Evolutionary conservation across 305 asterid species (phyloP).

Genomic region (Fraxinus floribunda): DNA sequence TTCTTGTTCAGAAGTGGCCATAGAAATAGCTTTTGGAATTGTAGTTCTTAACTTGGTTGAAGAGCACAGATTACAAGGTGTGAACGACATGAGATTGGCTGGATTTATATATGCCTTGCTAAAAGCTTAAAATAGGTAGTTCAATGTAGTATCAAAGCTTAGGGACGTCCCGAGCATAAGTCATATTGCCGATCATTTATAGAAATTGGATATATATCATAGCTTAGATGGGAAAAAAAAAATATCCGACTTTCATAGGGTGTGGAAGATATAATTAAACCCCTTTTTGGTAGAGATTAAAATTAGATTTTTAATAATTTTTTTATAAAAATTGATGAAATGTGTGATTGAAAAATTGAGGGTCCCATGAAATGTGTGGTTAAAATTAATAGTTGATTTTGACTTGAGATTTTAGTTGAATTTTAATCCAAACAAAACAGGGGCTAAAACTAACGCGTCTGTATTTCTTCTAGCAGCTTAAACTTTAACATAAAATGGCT

Average conservation of each 20-base stretch:
- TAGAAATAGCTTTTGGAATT: neutral
- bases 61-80: constrained; percentile 11
- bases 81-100: neutral
- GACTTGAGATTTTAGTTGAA: too few species aligned
- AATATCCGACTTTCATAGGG: neutral
- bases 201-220: neutral
- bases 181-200: neutral
- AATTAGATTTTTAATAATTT: too few species aligned
- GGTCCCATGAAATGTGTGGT: too few species aligned
- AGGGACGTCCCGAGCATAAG: neutral
- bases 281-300: too few species aligned
- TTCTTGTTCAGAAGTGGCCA: constrained; percentile 39
- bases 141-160: neutral
- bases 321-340: too few species aligned
- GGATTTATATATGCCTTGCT: constrained; percentile 17
- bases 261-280: neutral
- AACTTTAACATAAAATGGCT: neutral
- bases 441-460: too few species aligned
- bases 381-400: too few species aligned
- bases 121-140: neutral
- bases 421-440: too few species aligned
- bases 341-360: too few species aligned
- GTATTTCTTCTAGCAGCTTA: neutral
- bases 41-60: neutral
- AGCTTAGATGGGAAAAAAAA: neutral